Base-by-base conservation (phyloP, 352 stramenopile genomes). In the Ophiocytium majus region DNA sequence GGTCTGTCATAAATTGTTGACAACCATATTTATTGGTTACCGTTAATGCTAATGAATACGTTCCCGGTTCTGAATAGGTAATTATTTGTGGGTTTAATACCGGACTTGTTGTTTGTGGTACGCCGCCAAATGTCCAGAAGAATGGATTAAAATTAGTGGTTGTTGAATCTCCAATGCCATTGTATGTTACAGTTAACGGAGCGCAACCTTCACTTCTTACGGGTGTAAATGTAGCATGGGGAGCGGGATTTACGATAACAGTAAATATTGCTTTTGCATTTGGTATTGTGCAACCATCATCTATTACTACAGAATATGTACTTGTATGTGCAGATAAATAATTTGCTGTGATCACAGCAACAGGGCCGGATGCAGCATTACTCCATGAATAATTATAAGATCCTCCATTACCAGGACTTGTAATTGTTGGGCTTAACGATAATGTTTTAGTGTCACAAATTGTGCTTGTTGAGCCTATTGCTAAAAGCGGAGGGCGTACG, bases 231-330 rank as follows among this genome's bases (percentile, higher is more conserved):
- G 57, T 23, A 71, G 19, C 57, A 71, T 23, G 19, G 28, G 57
- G 57, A 23, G 28, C 23, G 28, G 57, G 57, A 71, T 71, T 71
- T 71, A 71, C 57, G 28, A 23, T 71, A 23, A 71, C 57, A 23
- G 57, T 71, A 71, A 71, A 71, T 28, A 23, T 28, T 28, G 57
- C 28, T 71, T 23, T 28, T 28, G 57, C 57, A 71, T 71, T 28
- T 28, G 57, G 57, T 71, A 71, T 28, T 71, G 57, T 71, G 28
- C 57, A 71, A 71, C 57, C 57, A 71, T 71, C 57, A 71, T 28
- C 28, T 23, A 71, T 71, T 23, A 28, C 28, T 23, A 71, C 57
- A 23, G 57, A 23, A 71, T 71, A 71, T 71, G 28, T 28, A 71
- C 28, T 71, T 71, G 57, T 23, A 71, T 71, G 23, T 23, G 28